Conservation (phyloP, 148 eudicot genomes). For the Cornus kousa region DNA sequence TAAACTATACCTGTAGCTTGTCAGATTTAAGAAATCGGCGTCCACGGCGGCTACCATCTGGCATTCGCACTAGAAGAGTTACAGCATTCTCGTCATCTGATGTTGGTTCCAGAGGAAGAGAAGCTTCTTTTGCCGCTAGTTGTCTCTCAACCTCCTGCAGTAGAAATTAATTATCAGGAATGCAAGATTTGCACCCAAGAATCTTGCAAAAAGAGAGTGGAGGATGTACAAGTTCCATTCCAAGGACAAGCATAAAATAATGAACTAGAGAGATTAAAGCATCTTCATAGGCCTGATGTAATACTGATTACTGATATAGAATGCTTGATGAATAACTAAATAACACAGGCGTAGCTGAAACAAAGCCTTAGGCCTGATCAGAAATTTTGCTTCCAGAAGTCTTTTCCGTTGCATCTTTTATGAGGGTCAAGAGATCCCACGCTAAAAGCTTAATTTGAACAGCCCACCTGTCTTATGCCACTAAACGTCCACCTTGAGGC, state of each 20-base stretch:
- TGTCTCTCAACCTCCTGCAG: slow-evolving; percentile 88
- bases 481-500: not conserved
- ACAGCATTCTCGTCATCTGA: slow-evolving; percentile 73
- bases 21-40: slow-evolving; percentile 80
- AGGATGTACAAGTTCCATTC: not conserved
- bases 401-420: not conserved
- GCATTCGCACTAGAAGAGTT: slow-evolving; percentile 88
- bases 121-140: slow-evolving; percentile 88
- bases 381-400: not conserved
- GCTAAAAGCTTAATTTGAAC: not conserved
- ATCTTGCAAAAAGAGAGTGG: not conserved
- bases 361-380: not conserved
- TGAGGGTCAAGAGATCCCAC: not conserved
- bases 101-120: slow-evolving; percentile 90
- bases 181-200: not conserved
- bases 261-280: not conserved
- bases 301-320: too few relatives aligned
- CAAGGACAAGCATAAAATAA: not conserved
- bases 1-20: slow-evolving; percentile 69
- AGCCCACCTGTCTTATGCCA: not conserved
- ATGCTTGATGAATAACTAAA: not conserved
- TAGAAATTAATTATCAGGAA: not conserved
- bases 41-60: slow-evolving; percentile 88
- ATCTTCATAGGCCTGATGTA: not conserved
- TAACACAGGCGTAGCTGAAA: not conserved